A percentile compares a stretch with the other conserved stretches of the same genome.
These are phyloP conservation scores for Eimeria falciformis DNA, from an alignment of 169 alveolate genomes.

Conservation along the genomic window DNA sequence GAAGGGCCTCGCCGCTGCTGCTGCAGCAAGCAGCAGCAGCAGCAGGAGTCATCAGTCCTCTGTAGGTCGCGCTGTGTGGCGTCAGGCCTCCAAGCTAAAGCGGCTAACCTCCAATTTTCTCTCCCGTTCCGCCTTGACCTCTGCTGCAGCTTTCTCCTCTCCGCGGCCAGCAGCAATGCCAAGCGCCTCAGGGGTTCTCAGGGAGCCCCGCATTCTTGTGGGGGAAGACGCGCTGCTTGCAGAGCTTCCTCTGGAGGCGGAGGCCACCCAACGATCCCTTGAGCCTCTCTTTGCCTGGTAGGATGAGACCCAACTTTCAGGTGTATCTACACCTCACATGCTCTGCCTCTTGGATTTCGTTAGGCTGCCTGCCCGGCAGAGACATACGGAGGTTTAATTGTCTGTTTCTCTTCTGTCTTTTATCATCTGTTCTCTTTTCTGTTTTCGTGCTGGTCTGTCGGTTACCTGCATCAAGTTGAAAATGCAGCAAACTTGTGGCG, in stretches of 20 bases:
- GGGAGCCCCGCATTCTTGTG: conserved; percentile 17
- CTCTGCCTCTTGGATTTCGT: neutral
- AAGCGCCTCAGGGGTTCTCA: neutral
- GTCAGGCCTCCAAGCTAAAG: conserved; percentile 61
- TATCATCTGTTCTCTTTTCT: neutral
- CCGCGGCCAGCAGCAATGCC: neutral
- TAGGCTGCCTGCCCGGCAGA: neutral
- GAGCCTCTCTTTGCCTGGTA: conserved; percentile 19
- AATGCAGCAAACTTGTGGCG: neutral
- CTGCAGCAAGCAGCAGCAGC: conserved; percentile 53
- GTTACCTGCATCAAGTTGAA: too few species aligned
- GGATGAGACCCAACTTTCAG: neutral
- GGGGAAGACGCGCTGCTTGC: conserved; percentile 41
- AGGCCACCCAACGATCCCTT: neutral
- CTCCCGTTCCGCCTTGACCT: neutral
- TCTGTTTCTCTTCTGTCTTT: neutral
- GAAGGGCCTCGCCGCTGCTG: conserved; percentile 15
- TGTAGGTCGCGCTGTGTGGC: conserved; percentile 56
- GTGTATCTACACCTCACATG: neutral
- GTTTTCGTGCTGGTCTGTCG: too few species aligned
- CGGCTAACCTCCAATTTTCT: conserved; percentile 17
- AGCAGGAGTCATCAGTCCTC: conserved; percentile 17
- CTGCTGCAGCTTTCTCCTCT: neutral
- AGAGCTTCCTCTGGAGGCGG: conserved; percentile 24
- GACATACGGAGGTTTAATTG: neutral